phyloP scores from a whole-genome alignment of 2,329 filamentous ascomycete species.

The Penicillium sp. region DNA sequence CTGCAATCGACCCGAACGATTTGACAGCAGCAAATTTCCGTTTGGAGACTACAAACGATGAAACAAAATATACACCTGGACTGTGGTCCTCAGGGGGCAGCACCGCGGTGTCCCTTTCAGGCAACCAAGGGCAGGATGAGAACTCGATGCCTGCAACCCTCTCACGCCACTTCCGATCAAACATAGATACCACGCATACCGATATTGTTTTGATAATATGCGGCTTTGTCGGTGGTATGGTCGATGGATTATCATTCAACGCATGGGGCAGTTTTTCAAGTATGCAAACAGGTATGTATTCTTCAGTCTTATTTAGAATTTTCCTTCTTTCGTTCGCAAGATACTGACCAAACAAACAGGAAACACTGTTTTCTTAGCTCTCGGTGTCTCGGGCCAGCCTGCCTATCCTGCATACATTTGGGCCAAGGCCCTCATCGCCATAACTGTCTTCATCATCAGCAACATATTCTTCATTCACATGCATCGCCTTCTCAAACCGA shows the following conservation, averaged over 20 bases:
- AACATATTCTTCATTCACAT: conserved; percentile 43
- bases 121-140: conserved; percentile 14
- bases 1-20: background rate
- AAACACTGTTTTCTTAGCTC: conserved; percentile 47
- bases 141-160: conserved; percentile 15
- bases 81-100: conserved; percentile 26
- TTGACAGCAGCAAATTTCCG: background rate
- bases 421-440: conserved; percentile 46
- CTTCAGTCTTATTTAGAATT: no score
- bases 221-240: conserved; percentile 41
- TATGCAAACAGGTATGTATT: conserved; percentile 44
- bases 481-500: conserved; percentile 32
- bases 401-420: conserved; percentile 41
- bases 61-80: conserved; percentile 20
- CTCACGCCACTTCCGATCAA: conserved; percentile 20
- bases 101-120: conserved; percentile 26
- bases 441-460: conserved; percentile 40
- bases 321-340: no score
- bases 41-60: background rate
- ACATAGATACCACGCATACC: conserved; percentile 27
- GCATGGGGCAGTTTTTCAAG: conserved; percentile 46
- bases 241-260: conserved; percentile 44
- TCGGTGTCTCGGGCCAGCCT: conserved; percentile 46
- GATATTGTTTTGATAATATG: conserved; percentile 37
- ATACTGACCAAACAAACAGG: conserved; percentile 26